Base-by-base conservation (phyloP, 371 early-diverging fungal genomes). In the Cladochytrium tenue region DNA sequence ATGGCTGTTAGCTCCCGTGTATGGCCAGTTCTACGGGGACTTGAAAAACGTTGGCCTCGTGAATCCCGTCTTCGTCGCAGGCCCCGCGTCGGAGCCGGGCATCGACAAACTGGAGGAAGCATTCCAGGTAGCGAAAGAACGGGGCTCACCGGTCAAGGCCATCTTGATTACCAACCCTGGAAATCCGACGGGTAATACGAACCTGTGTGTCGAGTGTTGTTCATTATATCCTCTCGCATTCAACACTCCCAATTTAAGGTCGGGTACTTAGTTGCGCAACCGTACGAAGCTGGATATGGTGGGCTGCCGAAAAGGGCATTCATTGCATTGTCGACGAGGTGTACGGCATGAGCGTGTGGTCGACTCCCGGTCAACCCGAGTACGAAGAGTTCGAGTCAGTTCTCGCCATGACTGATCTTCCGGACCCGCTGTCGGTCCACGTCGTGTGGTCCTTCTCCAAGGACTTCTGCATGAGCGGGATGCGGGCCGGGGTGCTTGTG, bases 321-420 rank as follows among this genome's bases (percentile, higher is more conserved):
- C 92, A 89, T 65, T 75, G 88, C n/a, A 70, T 92, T 4, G 79
- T 84, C 65, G 94, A 94, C 70, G 94, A 94, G 66, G 89, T 94
- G 30, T 94, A 93, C 74, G 92, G 87, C 5, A 74, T 92, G 13
- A 90, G 91, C 0, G 77, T 86, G 17, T 69, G 70, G 70, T 90
- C 84, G 65, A 74, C 70, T 23, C 77, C 32, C 17, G 63, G 33
- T 23, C 57, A 43, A 2, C 51, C 36, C 3, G 62, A 28, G 4
- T 35, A 56, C 15, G 65, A 53, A 3, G 66, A 64, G 27, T 74
- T 74, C 56, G 60, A 51, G 32, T 62, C 63, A 23, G 68, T 62
- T 3, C 62, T 66, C 15, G 57, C 34, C 17, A 31, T 67, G 53
- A 25, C 51, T 25, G 64, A 85, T 1, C 71, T 87, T 31, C 90